Percentiles rank a stretch among this genome's conserved stretches.
These are phyloP conservation scores for Aphanomyces cochlioides DNA, from an alignment of 352 stramenopile genomes.

Conservation along the genomic window DNA sequence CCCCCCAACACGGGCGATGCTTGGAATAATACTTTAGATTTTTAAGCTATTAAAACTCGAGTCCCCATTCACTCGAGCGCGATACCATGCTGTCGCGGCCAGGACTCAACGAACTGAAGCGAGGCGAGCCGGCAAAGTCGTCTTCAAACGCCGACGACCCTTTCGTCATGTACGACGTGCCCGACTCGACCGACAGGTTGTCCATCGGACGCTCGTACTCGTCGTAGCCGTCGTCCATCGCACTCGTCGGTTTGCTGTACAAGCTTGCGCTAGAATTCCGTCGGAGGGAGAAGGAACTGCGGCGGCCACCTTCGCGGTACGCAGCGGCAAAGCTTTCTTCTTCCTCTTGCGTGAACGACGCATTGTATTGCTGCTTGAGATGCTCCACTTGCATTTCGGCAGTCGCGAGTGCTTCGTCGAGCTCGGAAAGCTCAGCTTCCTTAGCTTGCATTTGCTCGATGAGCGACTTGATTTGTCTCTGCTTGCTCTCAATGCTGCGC, in stretches of 20 bases:
- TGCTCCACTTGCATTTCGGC: constrained; percentile 30
- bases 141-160: neutral
- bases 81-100: constrained; percentile 16
- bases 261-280: constrained; percentile 1
- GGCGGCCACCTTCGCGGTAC: constrained; percentile 23
- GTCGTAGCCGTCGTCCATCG: constrained; percentile 15
- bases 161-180: neutral
- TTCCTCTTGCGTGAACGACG: constrained; percentile 24
- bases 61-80: constrained; percentile 17
- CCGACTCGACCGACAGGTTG: neutral
- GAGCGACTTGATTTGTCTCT: constrained; percentile 31
- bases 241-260: neutral
- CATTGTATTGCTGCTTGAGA: constrained; percentile 25
- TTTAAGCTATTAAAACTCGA: constrained; percentile 23
- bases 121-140: constrained; percentile 22
- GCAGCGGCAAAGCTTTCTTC: constrained; percentile 12
- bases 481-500: constrained; percentile 29
- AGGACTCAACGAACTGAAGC: constrained; percentile 25
- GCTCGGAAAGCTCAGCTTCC: constrained; percentile 27
- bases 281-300: constrained; percentile 22
- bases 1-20: no score
- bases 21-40: constrained; percentile 1
- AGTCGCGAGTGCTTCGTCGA: constrained; percentile 30
- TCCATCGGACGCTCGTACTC: constrained; percentile 6
- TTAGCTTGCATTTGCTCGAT: constrained; percentile 17